phyloP scores from a whole-genome alignment of 2,329 filamentous ascomycete genomes.

The Microcyclosporella mali region DNA sequence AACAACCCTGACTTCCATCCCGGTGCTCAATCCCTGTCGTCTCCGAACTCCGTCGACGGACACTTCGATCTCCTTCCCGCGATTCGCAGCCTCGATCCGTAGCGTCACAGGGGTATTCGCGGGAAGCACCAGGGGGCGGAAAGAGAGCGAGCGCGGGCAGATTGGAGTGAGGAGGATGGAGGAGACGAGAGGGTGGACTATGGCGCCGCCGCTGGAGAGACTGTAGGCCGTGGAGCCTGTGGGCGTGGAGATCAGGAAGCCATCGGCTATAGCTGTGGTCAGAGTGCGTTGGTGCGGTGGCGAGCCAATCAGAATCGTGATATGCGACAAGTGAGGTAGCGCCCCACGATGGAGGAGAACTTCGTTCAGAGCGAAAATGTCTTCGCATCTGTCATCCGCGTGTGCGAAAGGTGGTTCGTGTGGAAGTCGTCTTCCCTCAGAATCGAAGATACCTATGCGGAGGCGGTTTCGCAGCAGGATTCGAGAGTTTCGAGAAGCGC shows the following conservation, averaged over 20 bases:
- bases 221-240: slow-evolving; percentile 95
- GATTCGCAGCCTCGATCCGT: slow-evolving; percentile 61
- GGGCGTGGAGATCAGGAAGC: slow-evolving; percentile 87
- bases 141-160: slow-evolving; percentile 84
- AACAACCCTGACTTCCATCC: slow-evolving; percentile 74
- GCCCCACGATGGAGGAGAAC: slow-evolving; percentile 87
- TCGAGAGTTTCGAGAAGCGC: slow-evolving; percentile 64
- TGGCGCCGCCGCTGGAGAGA: slow-evolving; percentile 84
- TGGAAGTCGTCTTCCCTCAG: slow-evolving; percentile 50
- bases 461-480: slow-evolving; percentile 82
- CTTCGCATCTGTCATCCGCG: slow-evolving; percentile 32
- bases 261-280: slow-evolving; percentile 90
- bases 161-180: slow-evolving; percentile 89
- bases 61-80: slow-evolving; percentile 45
- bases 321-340: slow-evolving; percentile 82
- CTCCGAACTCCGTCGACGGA: slow-evolving; percentile 45
- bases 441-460: slow-evolving; percentile 76
- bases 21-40: slow-evolving; percentile 38
- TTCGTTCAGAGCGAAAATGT: slow-evolving; percentile 80
- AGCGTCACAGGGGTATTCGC: slow-evolving; percentile 78
- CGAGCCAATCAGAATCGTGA: slow-evolving; percentile 78
- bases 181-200: slow-evolving; percentile 87
- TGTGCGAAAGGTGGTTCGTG: slow-evolving; percentile 30
- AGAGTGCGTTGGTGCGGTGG: slow-evolving; percentile 61
- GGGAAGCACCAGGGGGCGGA: slow-evolving; percentile 83